Evolutionary conservation across 257 asterid species (phyloP), one percentile per base, ranked within the genome.

Genomic region (Ilex aquifolium): DNA sequence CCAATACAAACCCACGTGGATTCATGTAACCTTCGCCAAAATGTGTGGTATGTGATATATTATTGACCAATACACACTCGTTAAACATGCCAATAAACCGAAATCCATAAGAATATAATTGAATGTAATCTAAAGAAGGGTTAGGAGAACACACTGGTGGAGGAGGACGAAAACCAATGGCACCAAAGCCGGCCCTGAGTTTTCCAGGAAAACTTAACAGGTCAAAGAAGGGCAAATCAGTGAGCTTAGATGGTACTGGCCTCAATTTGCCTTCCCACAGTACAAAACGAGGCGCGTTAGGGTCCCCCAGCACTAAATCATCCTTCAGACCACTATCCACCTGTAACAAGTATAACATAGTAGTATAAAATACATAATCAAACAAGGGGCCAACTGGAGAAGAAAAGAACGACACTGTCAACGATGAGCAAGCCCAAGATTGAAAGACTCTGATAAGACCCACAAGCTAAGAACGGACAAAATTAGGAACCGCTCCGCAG

Each of bases 121-220:
- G 31, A 31, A 0, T 31, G 63, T 39, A 31, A 21, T 31, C 56
- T 13, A 56, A 54, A 65, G 17, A 36, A 56, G 61, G 55, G 48
- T 66, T 57, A 63, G 46, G 72, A 68, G 60, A 60, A 83, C 95
- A 75, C 82, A 92, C 97, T 78, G 97, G 96, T 64, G 97, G 88
- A 48, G 97, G 69, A 48, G 96, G 91, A 16, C 99, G 94, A 54
- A 89, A 82, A 56, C 99, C 99, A 52, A 87, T 17, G 30, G 99
- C 99, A 65, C 99, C 97, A 76, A 92, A 83, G 70, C 87, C 99
- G 74, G 99, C 99, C 77, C 97, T 87, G 64, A 92, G 70, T 70
- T 92, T 92, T 1, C 94, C 99, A 63, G 90, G 76, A 61, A 92
- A 31, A 65, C 95, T 80, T 97, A 92, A 83, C 79, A 92, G 74